These are phyloP conservation scores for Yamadazyma scolyti DNA, from an alignment of 805 yeast species.

Conservation along the genomic window DNA sequence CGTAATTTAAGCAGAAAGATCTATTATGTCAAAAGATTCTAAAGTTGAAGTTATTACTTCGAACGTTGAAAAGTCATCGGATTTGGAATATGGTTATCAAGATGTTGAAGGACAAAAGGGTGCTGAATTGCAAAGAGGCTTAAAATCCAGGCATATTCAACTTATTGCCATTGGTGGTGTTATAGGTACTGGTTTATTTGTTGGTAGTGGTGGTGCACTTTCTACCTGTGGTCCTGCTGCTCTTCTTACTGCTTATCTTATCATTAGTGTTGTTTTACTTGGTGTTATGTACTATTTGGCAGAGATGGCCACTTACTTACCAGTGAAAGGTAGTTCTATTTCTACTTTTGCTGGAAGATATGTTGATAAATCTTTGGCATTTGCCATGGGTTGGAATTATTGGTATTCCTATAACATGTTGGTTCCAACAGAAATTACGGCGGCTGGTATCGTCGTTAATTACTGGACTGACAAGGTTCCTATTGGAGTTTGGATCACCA, in stretches of 20 bases:
- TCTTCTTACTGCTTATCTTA: constrained; percentile 29
- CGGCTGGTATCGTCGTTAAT: constrained; percentile 31
- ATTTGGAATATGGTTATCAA: constrained; percentile 4
- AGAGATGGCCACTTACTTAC: constrained; percentile 14
- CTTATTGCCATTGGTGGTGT: constrained; percentile 86
- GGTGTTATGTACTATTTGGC: constrained; percentile 11
- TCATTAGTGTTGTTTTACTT: constrained; percentile 15
- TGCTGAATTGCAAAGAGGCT: constrained; percentile 21
- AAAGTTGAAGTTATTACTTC: constrained; percentile 4
- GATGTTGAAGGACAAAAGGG: constrained; percentile 1
- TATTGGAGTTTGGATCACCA: constrained; percentile 39
- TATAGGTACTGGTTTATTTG: constrained; percentile 69
- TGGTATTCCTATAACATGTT: constrained; percentile 32
- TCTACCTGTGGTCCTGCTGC: constrained; percentile 35
- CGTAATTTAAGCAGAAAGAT: not conserved
- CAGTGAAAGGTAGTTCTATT: constrained; percentile 10
- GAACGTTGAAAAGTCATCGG: constrained; percentile 6
- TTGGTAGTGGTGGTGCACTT: constrained; percentile 34
- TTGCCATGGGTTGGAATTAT: constrained; percentile 36
- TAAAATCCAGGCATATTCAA: constrained; percentile 51
- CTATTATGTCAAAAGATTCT: constrained; percentile 5
- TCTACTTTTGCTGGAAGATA: constrained; percentile 9
- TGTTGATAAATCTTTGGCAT: constrained; percentile 13
- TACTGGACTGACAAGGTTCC: constrained; percentile 33
- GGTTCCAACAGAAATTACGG: constrained; percentile 35